Base-by-base conservation (phyloP, 129 eudicot genomes). In the Glebionis coronaria region DNA sequence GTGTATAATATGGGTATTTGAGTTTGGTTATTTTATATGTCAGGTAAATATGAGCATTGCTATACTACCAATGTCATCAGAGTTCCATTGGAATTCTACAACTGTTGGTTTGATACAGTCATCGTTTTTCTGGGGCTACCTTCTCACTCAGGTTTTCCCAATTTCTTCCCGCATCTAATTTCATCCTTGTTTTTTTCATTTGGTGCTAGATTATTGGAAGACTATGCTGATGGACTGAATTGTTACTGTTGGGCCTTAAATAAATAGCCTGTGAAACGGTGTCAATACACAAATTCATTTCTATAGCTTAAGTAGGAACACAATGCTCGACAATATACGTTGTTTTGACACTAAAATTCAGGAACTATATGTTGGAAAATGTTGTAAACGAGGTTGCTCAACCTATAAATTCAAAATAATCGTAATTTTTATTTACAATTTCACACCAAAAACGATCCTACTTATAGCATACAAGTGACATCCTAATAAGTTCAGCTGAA, bases 31-130 rank as follows among this genome's bases (percentile, higher is more conserved):
- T 10, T 56, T 6, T 21, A 67, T 77, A 28, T 68, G 73, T 62
- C 87, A 91, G 97, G 97, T 91, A 59, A 91, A 91, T 62, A 91
- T 91, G 97, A 91, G 97, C 76, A 91, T 91, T 77, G 97, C 97
- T 35, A 88, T 91, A 71, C 94, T 91, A 67, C 97, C 97, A 10
- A 91, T 91, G 97, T 73, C 97, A n/a, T 76, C 88, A 40, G 97
- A 91, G 81, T 91, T 20, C 70, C 81, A 84, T 51, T 91, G 97
- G 97, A 81, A 70, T 81, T 84, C 94, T 1, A 4, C 96, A 18
- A 91, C 97, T 21, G 97, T 91, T 68, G 97, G 97, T 67, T 76
- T 91, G 77, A 85, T 91, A 63, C 97, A 91, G 70, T 88, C 96
- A 14, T 91, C 97, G 1, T 91, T 91, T 68, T 91, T 91, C 80